Evolutionary conservation across 805 yeast species (phyloP), one percentile per base, ranked within the genome.

Genomic region (Myxozyma udenii): DNA sequence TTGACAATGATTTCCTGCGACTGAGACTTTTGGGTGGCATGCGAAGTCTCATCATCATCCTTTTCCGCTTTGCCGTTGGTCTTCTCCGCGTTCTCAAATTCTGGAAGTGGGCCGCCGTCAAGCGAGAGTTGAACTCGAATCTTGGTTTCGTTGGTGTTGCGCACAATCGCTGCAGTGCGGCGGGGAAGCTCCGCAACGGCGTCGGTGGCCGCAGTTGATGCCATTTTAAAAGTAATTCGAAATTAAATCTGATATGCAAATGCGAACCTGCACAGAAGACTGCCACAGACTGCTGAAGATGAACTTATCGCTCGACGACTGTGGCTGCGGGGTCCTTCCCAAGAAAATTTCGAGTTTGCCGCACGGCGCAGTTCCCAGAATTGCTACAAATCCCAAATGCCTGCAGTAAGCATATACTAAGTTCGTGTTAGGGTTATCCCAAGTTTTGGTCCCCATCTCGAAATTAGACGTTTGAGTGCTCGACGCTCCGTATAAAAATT

Each of bases 131-230:
- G 88, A 21, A 93, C 82, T 68, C 87, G 93, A 63, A 93, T 87
- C 67, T 83, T 87, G 14, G 98, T 93, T 68, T 93, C 98, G 73
- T 93, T 93, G 28, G 98, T 93, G 53, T 78, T 75, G 65, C 98
- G 71, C 43, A 70, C 71, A n/a, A 84, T 65, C 30, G 75, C 68
- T 1, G 87, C 82, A 39, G 12, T 14, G 38, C 61, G 44, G 19
- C 50, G 36, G 14, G 46, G 47, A 46, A 7, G 22, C 16, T 14
- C 46, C 5, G 3, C 38, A 18, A 25, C 24, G 24, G 19, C 19
- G 6, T 25, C 14, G 26, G 32, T 42, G 18, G 35, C 23, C 7
- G 42, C 6, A 7, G 41, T 16, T 19, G 40, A 14, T 5, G 12
- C 38, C 28, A 23, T 23, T 32, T n/a, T 1, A 28, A 1, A 26